Evolutionary conservation across 2,329 filamentous ascomycete genomes (phyloP).

Genomic region (Penicillium polonicum): DNA sequence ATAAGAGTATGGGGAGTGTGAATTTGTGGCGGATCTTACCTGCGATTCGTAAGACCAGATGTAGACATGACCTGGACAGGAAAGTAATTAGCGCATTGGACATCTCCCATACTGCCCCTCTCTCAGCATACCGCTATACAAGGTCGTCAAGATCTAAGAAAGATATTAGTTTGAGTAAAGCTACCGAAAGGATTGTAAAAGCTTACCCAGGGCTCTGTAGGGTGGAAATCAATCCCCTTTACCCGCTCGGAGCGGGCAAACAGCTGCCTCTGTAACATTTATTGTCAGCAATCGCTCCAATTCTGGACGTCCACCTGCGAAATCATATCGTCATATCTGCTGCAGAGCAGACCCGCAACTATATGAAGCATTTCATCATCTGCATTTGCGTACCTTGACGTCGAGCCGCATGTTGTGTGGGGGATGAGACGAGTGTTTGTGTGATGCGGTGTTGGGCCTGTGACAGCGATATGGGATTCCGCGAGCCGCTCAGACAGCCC

Average conservation of each 20-base stretch:
- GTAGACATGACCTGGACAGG: slow-evolving; percentile 78
- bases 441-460: slow-evolving; percentile 38
- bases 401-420: slow-evolving; percentile 57
- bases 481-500: slow-evolving; percentile 38
- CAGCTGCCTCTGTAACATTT: slow-evolving; percentile 65
- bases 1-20: neutral
- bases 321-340: neutral
- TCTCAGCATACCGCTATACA: slow-evolving; percentile 77
- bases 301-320: neutral
- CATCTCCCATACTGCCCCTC: slow-evolving; percentile 7
- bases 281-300: slow-evolving; percentile 37
- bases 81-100: slow-evolving; percentile 26
- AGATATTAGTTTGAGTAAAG: slow-evolving; percentile 24
- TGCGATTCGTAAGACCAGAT: slow-evolving; percentile 99
- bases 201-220: slow-evolving; percentile 87
- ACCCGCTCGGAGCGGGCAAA: slow-evolving; percentile 92
- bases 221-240: slow-evolving; percentile 96
- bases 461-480: slow-evolving; percentile 30
- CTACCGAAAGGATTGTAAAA: slow-evolving; percentile 3
- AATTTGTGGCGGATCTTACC: slow-evolving; percentile 36
- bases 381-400: slow-evolving; percentile 52
- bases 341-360: neutral
- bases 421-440: slow-evolving; percentile 32
- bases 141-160: slow-evolving; percentile 73
- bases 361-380: neutral